Base-by-base conservation (phyloP, 202 grass and related monocot genomes). In the Elaeis oleifera region DNA sequence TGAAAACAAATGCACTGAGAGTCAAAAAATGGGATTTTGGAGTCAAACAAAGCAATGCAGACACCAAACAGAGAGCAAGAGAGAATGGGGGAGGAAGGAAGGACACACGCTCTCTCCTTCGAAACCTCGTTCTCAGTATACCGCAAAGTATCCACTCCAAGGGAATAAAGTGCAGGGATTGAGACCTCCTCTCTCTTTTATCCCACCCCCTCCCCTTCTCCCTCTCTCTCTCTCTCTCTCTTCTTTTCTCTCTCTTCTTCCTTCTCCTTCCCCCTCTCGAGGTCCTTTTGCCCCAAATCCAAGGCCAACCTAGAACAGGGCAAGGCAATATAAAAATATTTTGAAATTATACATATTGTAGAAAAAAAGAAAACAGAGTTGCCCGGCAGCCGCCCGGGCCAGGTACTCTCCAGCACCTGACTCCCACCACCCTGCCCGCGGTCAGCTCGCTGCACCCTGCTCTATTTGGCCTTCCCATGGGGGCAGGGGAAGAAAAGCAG, bases 221-320 rank as follows among this genome's bases (percentile, higher is more conserved):
- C 49, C 24, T 0, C 36, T 51, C 19, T 51, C 39, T 32, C 20
- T 60, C 22, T 58, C 23, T 75, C 51, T 65, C 61, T 67, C 54
- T 58, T 63, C 70, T 51, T 65, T 25, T 59, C 51, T 59, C 70
- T 31, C 29, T 27, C 25, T 23, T 58, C 16, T 56, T 60, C 64
- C 60, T 57, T 50, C 26, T 54, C 53, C 23, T 25, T 8, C 25
- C 63, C 20, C 55, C 44, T 29, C 23, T 71, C 53, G 49, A 53
- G 57, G 49, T n/a, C 49, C 18, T 63, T 62, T 72, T 39, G 13
- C 50, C 70, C 49, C 58, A 73, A 71, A 52, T 55, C 58, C 16
- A 24, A 53, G 16, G 58, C 36, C 59, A 39, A 49, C 49, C 22
- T 3, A 70, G 18, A 25, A 49, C 29, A 69, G 67, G 19, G 67